A percentile compares a stretch with the other conserved stretches of the same genome.
Evolutionary conservation across 352 stramenopile genomes (phyloP).

Genomic region (Blastocystis hominis): DNA sequence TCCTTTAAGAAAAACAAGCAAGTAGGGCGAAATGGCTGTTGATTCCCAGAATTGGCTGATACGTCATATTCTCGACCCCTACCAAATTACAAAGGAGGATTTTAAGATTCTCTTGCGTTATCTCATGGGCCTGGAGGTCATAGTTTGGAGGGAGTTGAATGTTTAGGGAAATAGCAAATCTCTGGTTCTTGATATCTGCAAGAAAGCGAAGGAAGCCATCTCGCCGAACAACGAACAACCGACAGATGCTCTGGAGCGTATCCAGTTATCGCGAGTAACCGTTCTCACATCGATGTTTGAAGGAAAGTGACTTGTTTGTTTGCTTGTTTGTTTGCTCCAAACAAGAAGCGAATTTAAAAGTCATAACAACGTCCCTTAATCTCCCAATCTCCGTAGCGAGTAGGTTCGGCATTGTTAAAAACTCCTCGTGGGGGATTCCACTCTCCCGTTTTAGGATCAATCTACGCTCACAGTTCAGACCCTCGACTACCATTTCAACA

Average conservation of each 20-base stretch:
- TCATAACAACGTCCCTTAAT: constrained; percentile 27
- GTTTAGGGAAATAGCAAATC: not conserved
- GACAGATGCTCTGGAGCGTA: not conserved
- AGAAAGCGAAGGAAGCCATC: not conserved
- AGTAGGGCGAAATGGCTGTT: too few species aligned
- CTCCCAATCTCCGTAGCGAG: constrained; percentile 26
- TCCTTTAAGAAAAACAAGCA: not conserved
- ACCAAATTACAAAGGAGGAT: not conserved
- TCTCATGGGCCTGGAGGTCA: not conserved
- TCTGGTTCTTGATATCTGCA: too few species aligned
- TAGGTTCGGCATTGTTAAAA: not conserved
- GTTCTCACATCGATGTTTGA: not conserved
- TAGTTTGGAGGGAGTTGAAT: not conserved
- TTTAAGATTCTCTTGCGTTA: not conserved
- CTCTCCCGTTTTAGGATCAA: constrained; percentile 21
- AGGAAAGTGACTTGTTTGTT: not conserved
- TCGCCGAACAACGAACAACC: not conserved
- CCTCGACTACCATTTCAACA: not conserved
- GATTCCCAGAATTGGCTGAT: not conserved
- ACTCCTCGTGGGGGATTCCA: constrained; percentile 17
- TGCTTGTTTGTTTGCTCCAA: not conserved
- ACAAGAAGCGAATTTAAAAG: not conserved
- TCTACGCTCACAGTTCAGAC: not conserved
- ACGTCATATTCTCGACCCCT: not conserved
- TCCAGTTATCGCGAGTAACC: not conserved